These are phyloP conservation scores for Medicago truncatula DNA, from an alignment of 306 rosid genomes.

Conservation along the genomic window MtrunA17r5.0-ANR NC_053042.1:31335001-31335500, in stretches of 20 bases:
- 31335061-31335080: slow-evolving; percentile 48
- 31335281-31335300: too few species aligned
- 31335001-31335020: slow-evolving; percentile 67
- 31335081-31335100: background rate
- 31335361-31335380: background rate
- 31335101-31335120: background rate
- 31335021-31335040: slow-evolving; percentile 75
- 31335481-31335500: too few species aligned
- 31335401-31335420: background rate
- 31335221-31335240: too few species aligned
- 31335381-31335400: background rate
- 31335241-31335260: too few species aligned
- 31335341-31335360: too few species aligned
- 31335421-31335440: background rate
- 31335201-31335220: too few species aligned
- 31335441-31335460: background rate
- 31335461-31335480: background rate
- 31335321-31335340: too few species aligned
- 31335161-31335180: too few species aligned
- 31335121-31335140: background rate
- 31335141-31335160: background rate
- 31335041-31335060: slow-evolving; percentile 56
- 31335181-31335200: too few species aligned
- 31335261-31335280: too few species aligned
- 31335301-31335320: too few species aligned